Evolutionary conservation across 2,329 filamentous ascomycete genomes (phyloP).

Genomic region (Fonsecaea nubica): DNA sequence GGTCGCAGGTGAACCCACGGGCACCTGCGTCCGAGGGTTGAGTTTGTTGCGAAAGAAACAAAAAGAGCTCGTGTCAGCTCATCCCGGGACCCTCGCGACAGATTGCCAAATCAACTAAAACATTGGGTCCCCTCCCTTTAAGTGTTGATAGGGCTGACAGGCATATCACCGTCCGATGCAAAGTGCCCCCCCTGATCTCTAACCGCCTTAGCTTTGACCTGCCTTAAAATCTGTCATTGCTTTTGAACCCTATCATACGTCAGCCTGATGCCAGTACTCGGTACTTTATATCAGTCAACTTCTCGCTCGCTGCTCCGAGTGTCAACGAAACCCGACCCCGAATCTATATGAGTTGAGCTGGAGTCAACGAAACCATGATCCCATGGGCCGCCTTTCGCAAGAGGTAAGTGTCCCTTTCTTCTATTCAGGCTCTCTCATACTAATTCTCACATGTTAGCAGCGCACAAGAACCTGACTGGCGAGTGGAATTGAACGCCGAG

Average conservation of each 20-base stretch:
- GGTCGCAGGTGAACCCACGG: constrained; percentile 1
- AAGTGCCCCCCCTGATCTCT: not conserved
- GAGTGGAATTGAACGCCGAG: constrained; percentile 31
- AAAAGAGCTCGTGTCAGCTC: constrained; percentile 19
- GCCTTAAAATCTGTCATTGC: constrained; percentile 5
- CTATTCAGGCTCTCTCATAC: not conserved
- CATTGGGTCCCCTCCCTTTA: constrained; percentile 17
- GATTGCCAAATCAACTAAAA: constrained; percentile 22
- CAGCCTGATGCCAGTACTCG: constrained; percentile 25
- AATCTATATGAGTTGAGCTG: constrained; percentile 8
- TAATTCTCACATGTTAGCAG: constrained; percentile 13
- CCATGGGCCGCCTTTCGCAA: constrained; percentile 30
- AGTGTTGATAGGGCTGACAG: constrained; percentile 32
- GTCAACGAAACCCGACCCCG: not conserved
- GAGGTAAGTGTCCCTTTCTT: constrained; percentile 15
- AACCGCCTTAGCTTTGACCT: not conserved
- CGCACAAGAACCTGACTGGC: constrained; percentile 25
- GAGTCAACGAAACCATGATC: constrained; percentile 27
- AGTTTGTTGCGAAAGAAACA: not conserved
- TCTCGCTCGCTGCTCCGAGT: constrained; percentile 4
- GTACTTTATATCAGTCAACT: constrained; percentile 5
- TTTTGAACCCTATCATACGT: constrained; percentile 16
- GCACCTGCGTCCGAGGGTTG: not conserved
- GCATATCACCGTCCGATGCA: constrained; percentile 28
- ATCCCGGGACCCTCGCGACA: constrained; percentile 7